Percentiles rank a stretch among this genome's conserved stretches.
These are phyloP conservation scores for Daedaleopsis nitida DNA, from an alignment of 768 basidiomycete genomes.

Conservation along the genomic window DNA sequence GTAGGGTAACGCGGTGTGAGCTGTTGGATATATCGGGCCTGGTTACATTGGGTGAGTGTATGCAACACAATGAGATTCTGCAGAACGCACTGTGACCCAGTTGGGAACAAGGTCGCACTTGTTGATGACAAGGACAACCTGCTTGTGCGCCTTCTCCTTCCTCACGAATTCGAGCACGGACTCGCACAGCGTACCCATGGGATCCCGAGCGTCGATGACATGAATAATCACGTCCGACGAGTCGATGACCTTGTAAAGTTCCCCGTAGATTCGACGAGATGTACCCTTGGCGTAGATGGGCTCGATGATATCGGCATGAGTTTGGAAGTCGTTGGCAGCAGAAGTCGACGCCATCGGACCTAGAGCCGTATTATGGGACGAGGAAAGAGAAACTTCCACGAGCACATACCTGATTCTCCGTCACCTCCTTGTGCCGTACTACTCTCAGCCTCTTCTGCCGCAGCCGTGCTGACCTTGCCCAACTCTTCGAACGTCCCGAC, in stretches of 20 bases:
- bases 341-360: constrained; percentile 53
- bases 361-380: constrained; percentile 17
- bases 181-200: constrained; percentile 92
- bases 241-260: constrained; percentile 98
- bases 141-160: constrained; percentile 98
- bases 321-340: constrained; percentile 46
- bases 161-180: constrained; percentile 90
- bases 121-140: constrained; percentile 94
- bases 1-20: constrained; percentile 94
- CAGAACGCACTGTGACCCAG: constrained; percentile 87
- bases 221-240: constrained; percentile 97
- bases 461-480: constrained; percentile 59
- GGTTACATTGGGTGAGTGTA: neutral
- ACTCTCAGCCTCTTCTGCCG: constrained; percentile 54
- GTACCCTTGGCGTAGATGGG: constrained; percentile 96
- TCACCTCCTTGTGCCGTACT: constrained; percentile 36
- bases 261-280: constrained; percentile 93
- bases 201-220: constrained; percentile 93
- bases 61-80: neutral
- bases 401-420: constrained; percentile 46
- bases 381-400: neutral
- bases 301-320: constrained; percentile 81
- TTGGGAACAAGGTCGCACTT: constrained; percentile 98
- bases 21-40: constrained; percentile 96
- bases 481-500: constrained; percentile 94